phyloP scores from a whole-genome alignment of 192 early-diverging fungal species.

The Entomortierella chlamydospora region DNA sequence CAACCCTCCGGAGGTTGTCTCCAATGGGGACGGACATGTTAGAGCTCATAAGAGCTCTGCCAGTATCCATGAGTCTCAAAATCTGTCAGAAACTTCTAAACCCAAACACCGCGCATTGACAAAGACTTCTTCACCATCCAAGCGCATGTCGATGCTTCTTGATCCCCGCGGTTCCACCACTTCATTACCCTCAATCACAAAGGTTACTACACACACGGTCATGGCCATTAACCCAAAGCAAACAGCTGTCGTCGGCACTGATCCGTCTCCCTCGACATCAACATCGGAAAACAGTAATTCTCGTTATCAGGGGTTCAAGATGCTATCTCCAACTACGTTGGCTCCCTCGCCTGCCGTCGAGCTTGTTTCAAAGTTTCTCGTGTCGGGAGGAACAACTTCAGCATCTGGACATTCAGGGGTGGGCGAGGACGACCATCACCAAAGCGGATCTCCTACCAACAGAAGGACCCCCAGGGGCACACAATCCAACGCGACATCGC shows the following conservation, averaged over 20 bases:
- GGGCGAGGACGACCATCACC: constrained; percentile 23
- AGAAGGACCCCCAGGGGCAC: constrained; percentile 1
- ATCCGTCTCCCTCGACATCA: constrained; percentile 1
- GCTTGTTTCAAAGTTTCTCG: constrained; percentile 31
- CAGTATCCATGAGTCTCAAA: constrained; percentile 36
- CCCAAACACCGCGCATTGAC: constrained; percentile 11
- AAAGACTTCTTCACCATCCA: constrained; percentile 31
- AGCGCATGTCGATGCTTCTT: constrained; percentile 41
- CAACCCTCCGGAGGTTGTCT: constrained; percentile 17
- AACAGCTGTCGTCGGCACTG: constrained; percentile 12
- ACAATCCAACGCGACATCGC: constrained; percentile 33
- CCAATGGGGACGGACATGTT: constrained; percentile 8
- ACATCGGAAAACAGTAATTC: constrained; percentile 8
- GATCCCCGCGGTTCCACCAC: constrained; percentile 33
- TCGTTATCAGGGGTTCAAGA: constrained; percentile 8
- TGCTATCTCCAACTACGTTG: constrained; percentile 19
- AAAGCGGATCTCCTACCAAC: constrained; percentile 10
- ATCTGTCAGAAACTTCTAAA: constrained; percentile 19
- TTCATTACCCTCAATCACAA: constrained; percentile 30
- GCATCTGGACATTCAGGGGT: neutral
- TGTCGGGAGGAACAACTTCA: neutral
- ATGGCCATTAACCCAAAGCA: constrained; percentile 38
- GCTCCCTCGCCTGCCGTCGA: constrained; percentile 38
- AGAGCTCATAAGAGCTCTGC: constrained; percentile 20
- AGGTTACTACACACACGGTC: constrained; percentile 41